These are phyloP conservation scores for Trichoderma sp. DNA, from an alignment of 2,329 filamentous ascomycete species.

Conservation along the genomic window DNA sequence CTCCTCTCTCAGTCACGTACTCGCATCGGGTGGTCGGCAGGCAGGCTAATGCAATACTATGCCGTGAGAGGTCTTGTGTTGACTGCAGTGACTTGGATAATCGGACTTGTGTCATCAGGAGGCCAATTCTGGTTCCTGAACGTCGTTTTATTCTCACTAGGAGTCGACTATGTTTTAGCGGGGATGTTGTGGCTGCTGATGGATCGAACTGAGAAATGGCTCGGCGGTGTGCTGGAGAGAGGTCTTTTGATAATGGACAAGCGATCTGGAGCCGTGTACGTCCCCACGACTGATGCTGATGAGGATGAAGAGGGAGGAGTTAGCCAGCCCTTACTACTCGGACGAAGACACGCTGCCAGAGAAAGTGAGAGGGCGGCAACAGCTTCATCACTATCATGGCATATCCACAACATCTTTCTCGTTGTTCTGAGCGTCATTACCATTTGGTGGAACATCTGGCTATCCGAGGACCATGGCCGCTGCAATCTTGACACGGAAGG, in stretches of 20 bases:
- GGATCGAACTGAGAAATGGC: constrained; percentile 36
- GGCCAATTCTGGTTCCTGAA: constrained; percentile 47
- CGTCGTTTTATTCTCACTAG: constrained; percentile 46
- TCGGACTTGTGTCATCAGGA: constrained; percentile 37
- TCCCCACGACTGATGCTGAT: constrained; percentile 22
- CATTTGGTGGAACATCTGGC: constrained; percentile 51
- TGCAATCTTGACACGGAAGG: constrained; percentile 30
- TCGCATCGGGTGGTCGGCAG: constrained; percentile 41
- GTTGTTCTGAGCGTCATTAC: constrained; percentile 38
- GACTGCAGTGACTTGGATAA: constrained; percentile 34
- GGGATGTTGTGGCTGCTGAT: constrained; percentile 45
- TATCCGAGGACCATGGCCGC: constrained; percentile 43
- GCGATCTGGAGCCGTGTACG: constrained; percentile 1
- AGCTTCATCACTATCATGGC: constrained; percentile 39
- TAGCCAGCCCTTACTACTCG: constrained; percentile 1
- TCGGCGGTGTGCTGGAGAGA: constrained; percentile 32
- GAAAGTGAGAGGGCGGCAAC: neutral
- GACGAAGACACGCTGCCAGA: neutral
- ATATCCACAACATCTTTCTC: constrained; percentile 42
- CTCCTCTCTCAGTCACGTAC: constrained; percentile 47
- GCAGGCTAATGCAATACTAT: constrained; percentile 42
- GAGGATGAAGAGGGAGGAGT: constrained; percentile 31
- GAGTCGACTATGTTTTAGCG: constrained; percentile 47
- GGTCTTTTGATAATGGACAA: neutral
- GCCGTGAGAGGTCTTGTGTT: constrained; percentile 39